Base-by-base conservation (phyloP, 2,329 filamentous ascomycete genomes). In the Colletotrichum sp. region DNA sequence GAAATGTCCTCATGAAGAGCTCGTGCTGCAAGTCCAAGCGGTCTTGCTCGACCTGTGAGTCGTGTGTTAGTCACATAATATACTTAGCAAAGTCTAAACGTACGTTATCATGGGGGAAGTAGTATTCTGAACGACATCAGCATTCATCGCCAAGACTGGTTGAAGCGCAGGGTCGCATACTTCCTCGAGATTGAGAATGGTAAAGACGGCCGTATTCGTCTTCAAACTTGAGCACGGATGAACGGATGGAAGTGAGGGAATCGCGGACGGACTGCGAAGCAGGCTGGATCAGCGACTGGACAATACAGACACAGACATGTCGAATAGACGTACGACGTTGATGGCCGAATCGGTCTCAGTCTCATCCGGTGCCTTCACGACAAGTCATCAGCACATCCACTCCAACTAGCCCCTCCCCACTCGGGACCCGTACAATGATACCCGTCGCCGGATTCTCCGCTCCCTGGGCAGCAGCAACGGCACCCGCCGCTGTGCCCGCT, bases 21-120 rank as follows among this genome's bases (percentile, higher is more conserved):
- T 85, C 81, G 68, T 86, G 85, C 78, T 86, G 84, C 3, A 86
- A 75, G 69, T 86, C 84, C 80, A 74, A 60, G 6, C 72, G 62
- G 10, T 75, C 72, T 75, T 75, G 72, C 55, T 75, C 72, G 4
- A 67, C 63, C 72, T 75, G 32, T 21, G 24, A 24, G 21, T 1
- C 1, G 39, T 4, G 15, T 8, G 59, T 30, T 0, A 68, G 32
- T 21, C 7, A 1, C 13, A 12, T 6, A 0, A 6, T 5, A 64
- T 28, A 2, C 21, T 8, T 6, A 9, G 13, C 24, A 62, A 1
- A 28, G 28, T 62, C 24, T n/a, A 9, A 8, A 32, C 72, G 5
- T 8, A 75, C 72, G 15, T 72, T 75, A 7, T 75, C 72, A 5
- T 75, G 72, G 7, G 72, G 72, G 26, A 75, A 75, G 55, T 67